Evolutionary conservation across 139 green algal genomes (phyloP).

Genomic region (Chlorella sp.): DNA sequence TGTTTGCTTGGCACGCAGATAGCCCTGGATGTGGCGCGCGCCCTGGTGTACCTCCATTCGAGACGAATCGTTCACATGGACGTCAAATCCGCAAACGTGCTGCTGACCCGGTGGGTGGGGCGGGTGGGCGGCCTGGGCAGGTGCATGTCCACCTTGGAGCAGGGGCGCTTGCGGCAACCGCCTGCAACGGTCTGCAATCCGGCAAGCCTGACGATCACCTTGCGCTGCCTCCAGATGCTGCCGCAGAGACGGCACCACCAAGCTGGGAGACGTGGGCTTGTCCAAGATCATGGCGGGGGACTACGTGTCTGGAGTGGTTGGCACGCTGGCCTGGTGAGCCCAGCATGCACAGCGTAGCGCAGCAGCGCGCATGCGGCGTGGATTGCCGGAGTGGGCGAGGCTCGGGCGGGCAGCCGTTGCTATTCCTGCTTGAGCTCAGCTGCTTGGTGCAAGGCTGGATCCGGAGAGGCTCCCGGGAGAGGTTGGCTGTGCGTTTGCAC

Average conservation of each 20-base stretch:
- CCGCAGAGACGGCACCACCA: conserved; percentile 34
- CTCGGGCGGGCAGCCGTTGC: no score
- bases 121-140: neutral
- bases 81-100: conserved; percentile 50
- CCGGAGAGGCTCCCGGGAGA: neutral
- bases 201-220: no score
- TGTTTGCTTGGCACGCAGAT: neutral
- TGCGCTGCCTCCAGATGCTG: neutral
- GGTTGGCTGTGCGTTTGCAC: neutral
- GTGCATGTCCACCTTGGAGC: neutral
- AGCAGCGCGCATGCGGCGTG: no score
- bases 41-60: conserved; percentile 44
- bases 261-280: conserved; percentile 44
- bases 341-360: neutral
- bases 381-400: no score
- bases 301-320: conserved; percentile 30
- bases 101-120: conserved; percentile 23
- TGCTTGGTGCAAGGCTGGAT: no score
- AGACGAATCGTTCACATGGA: conserved; percentile 47
- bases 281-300: conserved; percentile 21
- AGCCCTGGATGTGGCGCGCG: conserved; percentile 48
- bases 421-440: no score
- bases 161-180: neutral
- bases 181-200: no score
- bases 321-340: conserved; percentile 39